A percentile compares a stretch with the other conserved stretches of the same genome.
Evolutionary conservation across 2,329 filamentous ascomycete species (phyloP).

Genomic region (Neopestalotiopsis clavispora): DNA sequence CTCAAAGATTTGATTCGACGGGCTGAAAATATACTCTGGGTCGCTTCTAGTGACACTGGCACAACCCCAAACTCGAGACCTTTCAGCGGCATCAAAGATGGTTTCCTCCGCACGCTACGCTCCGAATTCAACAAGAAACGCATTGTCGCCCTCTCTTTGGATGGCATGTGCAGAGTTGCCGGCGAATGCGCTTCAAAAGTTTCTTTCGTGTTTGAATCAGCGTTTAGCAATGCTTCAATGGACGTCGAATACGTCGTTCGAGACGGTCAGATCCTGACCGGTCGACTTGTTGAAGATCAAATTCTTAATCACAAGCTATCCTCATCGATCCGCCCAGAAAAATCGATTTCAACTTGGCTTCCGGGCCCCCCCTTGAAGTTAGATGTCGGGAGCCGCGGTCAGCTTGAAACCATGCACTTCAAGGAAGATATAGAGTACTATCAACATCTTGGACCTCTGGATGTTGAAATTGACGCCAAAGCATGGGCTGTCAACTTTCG

Average conservation of each 20-base stretch:
- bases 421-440: not conserved
- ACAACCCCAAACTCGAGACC: conserved; percentile 20
- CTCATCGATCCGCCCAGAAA: not conserved
- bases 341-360: not conserved
- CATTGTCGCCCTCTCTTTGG: conserved; percentile 28
- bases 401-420: conserved; percentile 12
- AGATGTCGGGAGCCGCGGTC: not conserved
- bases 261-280: not conserved
- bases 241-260: conserved; percentile 8
- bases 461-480: conserved; percentile 10
- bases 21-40: conserved; percentile 32
- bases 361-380: conserved; percentile 5
- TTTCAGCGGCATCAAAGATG: conserved; percentile 25
- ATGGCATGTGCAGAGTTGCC: not conserved
- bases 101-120: conserved; percentile 33
- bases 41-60: conserved; percentile 22
- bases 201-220: not conserved
- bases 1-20: conserved; percentile 27
- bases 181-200: not conserved
- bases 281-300: conserved; percentile 6
- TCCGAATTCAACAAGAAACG: conserved; percentile 31
- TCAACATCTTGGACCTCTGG: not conserved
- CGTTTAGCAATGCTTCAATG: not conserved
- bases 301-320: not conserved
- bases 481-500: conserved; percentile 11